These are phyloP conservation scores for Vigna hirtella DNA, from an alignment of 306 rosid species.

Conservation along the genomic window DNA sequence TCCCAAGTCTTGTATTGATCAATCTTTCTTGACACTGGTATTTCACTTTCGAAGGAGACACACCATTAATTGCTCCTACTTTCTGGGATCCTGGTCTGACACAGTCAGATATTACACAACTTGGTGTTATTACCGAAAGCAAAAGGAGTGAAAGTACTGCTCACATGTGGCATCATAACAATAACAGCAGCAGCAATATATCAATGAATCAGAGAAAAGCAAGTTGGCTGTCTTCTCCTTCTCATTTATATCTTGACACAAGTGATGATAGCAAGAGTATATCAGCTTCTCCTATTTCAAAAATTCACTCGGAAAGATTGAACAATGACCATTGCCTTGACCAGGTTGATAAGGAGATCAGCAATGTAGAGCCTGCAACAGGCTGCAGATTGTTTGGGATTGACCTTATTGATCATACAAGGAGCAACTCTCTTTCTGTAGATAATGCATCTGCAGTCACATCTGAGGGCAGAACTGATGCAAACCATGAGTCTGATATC, in stretches of 20 bases:
- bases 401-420: slow-evolving; percentile 61
- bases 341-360: slow-evolving; percentile 59
- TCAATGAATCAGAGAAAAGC: slow-evolving; percentile 63
- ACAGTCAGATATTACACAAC: slow-evolving; percentile 61
- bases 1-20: slow-evolving; percentile 13
- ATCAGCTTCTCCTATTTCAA: slow-evolving; percentile 55
- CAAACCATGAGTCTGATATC: slow-evolving; percentile 59
- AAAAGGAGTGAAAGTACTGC: slow-evolving; percentile 60
- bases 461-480: slow-evolving; percentile 59
- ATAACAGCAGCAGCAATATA: slow-evolving; percentile 55
- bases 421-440: slow-evolving; percentile 39
- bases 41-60: slow-evolving; percentile 40
- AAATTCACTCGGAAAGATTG: slow-evolving; percentile 47
- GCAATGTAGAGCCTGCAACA: slow-evolving; percentile 64
- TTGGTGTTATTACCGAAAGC: slow-evolving; percentile 52
- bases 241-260: slow-evolving; percentile 57
- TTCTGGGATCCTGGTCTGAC: slow-evolving; percentile 63
- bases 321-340: slow-evolving; percentile 58
- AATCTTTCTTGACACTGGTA: background rate
- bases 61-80: slow-evolving; percentile 58
- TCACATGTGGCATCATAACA: slow-evolving; percentile 57
- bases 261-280: slow-evolving; percentile 62
- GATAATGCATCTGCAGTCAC: slow-evolving; percentile 49
- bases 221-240: slow-evolving; percentile 69
- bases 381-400: slow-evolving; percentile 79